Evolutionary conservation across 768 basidiomycete genomes (phyloP), one percentile per base, ranked within the genome.

Genomic region (Leccinum broughii): DNA sequence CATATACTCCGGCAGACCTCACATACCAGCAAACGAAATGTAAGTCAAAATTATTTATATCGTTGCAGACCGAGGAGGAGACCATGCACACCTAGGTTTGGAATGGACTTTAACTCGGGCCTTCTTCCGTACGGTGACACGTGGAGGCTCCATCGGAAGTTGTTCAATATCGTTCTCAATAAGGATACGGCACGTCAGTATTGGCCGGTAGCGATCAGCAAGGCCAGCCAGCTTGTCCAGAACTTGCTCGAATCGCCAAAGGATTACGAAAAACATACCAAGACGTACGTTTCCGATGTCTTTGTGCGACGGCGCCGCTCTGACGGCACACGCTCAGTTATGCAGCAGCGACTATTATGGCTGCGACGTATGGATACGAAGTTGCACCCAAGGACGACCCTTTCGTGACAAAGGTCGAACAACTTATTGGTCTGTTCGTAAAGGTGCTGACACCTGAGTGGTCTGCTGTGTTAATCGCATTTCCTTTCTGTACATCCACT

Each of bases 131-230:
- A 76, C 22, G 72, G 76, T 22, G 51, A 59, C 51, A 28, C 30
- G 39, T 76, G 73, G 76, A 64, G 66, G 32, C 62, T 61, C 9
- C 76, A 77, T 41, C 72, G 75, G 22, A 75, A 64, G 35, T 22
- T 72, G 56, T 68, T 58, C 54, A 65, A 68, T 20, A 4, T n/a
- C 10, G 53, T 57, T 3, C 49, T 77, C 46, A 68, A 57, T 59
- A 66, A 63, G 51, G 58, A 64, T 10, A 39, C 57, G 4, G 37
- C 44, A 3, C 39, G 3, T 51, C 58, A 51, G n/a, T 75, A 66
- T 51, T 51, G 52, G 34, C 51, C 64, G 9, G 7, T 67, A 3
- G 59, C 64, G 2, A 26, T 72, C 22, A 20, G 22, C 35, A 68
- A 69, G 54, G 62, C 64, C 6, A 63, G 56, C 13, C 70, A 72